These are phyloP conservation scores for Malassezia nana DNA, from an alignment of 1,284 basidiomycete genomes.

Conservation along the genomic window DNA sequence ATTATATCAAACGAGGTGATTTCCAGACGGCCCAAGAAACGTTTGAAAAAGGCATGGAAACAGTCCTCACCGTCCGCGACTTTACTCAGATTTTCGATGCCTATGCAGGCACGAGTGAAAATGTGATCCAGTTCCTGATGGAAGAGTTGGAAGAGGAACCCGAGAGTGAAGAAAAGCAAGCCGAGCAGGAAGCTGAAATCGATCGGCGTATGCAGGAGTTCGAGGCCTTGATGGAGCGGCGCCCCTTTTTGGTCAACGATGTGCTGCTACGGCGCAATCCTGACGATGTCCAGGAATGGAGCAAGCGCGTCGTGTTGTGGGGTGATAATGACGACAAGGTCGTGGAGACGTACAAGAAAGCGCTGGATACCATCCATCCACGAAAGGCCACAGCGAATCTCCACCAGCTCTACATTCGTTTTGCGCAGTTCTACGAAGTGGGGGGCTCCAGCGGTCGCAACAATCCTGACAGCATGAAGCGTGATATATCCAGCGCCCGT, in stretches of 20 bases:
- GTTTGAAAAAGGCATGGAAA: slow-evolving; percentile 75
- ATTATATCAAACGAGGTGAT: slow-evolving; percentile 94
- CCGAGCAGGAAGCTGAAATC: slow-evolving; percentile 72
- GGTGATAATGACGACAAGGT: slow-evolving; percentile 89
- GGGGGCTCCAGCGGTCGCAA: slow-evolving; percentile 56
- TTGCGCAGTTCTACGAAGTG: slow-evolving; percentile 94
- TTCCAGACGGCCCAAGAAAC: slow-evolving; percentile 77
- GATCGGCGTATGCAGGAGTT: slow-evolving; percentile 85
- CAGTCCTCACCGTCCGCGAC: slow-evolving; percentile 85
- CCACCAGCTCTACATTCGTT: slow-evolving; percentile 83
- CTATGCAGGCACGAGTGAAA: slow-evolving; percentile 87
- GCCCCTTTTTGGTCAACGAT: slow-evolving; percentile 94
- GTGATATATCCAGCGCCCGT: slow-evolving; percentile 72
- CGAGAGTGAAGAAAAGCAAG: slow-evolving; percentile 36
- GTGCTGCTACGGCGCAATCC: slow-evolving; percentile 87
- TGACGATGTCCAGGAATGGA: slow-evolving; percentile 98
- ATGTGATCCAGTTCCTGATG: slow-evolving; percentile 84
- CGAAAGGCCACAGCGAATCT: slow-evolving; percentile 84
- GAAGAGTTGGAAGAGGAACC: slow-evolving; percentile 57
- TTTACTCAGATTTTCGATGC: slow-evolving; percentile 98
- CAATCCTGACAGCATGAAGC: slow-evolving; percentile 54
- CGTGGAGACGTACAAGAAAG: slow-evolving; percentile 80
- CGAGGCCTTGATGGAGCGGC: slow-evolving; percentile 83
- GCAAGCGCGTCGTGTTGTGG: slow-evolving; percentile 88
- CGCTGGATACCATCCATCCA: slow-evolving; percentile 77